Percentiles rank a stretch among this genome's conserved stretches.
Evolutionary conservation across 2,329 filamentous ascomycete species (phyloP).

Genomic region (Didymella arachidicola): DNA sequence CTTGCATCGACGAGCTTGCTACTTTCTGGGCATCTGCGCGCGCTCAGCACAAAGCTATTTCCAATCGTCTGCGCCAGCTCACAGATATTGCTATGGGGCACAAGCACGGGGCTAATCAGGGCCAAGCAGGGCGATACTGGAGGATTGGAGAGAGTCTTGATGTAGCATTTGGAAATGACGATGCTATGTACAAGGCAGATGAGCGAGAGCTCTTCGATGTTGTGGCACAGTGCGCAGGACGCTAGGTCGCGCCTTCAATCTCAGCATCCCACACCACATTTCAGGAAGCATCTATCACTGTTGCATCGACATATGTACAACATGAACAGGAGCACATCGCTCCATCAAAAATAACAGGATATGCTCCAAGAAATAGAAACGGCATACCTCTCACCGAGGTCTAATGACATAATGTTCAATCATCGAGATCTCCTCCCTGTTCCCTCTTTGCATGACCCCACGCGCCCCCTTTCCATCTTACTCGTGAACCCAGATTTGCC

Average conservation of each 20-base stretch:
- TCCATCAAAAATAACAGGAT: constrained; percentile 1
- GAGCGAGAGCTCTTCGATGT: constrained; percentile 43
- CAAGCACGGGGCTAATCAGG: constrained; percentile 41
- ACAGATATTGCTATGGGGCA: constrained; percentile 50
- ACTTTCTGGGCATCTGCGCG: constrained; percentile 67
- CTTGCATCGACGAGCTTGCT: constrained; percentile 64
- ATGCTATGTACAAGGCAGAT: constrained; percentile 53
- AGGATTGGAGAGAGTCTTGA: constrained; percentile 51
- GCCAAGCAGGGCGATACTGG: constrained; percentile 47
- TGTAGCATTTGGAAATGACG: constrained; percentile 53
- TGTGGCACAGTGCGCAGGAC: constrained; percentile 34
- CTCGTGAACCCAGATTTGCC: neutral
- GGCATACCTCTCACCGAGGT: neutral
- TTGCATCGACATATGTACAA: constrained; percentile 11
- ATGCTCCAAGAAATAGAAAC: constrained; percentile 2
- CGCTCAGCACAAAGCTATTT: constrained; percentile 60
- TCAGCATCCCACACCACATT: neutral
- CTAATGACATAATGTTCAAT: constrained; percentile 14
- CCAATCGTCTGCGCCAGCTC: constrained; percentile 57
- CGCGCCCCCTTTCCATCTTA: neutral
- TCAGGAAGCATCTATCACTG: neutral
- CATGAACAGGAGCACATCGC: neutral
- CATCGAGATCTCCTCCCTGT: neutral
- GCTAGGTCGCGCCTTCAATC: constrained; percentile 5
- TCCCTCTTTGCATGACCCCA: neutral